These are phyloP conservation scores for Rhododendron henanense DNA, from an alignment of 148 eudicot species.

Conservation along the genomic window DNA sequence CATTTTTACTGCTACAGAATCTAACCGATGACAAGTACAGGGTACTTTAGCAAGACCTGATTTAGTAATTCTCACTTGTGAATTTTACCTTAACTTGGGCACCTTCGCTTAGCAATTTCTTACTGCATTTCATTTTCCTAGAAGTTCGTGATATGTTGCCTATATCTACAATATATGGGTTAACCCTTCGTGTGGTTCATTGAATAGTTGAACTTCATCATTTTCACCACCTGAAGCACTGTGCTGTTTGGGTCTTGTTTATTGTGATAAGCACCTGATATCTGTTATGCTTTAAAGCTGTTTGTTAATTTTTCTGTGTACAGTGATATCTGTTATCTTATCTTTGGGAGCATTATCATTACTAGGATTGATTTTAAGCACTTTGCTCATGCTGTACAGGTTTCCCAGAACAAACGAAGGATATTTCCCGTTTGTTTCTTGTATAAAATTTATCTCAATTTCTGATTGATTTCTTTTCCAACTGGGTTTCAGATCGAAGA, in stretches of 20 bases:
- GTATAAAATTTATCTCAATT: not conserved
- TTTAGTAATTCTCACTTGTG: not conserved
- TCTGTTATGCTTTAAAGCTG: not conserved
- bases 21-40: not conserved
- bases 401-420: not conserved
- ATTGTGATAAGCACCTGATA: not conserved
- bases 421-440: not conserved
- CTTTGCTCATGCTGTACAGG: not conserved
- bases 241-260: too few relatives aligned
- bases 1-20: not conserved
- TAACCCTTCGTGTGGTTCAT: not conserved
- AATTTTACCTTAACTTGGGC: not conserved
- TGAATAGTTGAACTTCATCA: not conserved
- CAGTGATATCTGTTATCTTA: not conserved
- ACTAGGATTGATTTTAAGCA: not conserved
- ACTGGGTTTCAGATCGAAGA: slow-evolving; percentile 4
- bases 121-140: not conserved
- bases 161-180: not conserved
- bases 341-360: not conserved
- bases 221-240: not conserved
- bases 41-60: not conserved
- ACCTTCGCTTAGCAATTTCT: not conserved
- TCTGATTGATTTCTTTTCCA: not conserved
- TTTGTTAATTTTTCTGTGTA: too few relatives aligned
- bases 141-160: not conserved